These are phyloP conservation scores for Solanum etuberosum DNA, from an alignment of 257 asterid genomes.

Conservation along the genomic window DNA sequence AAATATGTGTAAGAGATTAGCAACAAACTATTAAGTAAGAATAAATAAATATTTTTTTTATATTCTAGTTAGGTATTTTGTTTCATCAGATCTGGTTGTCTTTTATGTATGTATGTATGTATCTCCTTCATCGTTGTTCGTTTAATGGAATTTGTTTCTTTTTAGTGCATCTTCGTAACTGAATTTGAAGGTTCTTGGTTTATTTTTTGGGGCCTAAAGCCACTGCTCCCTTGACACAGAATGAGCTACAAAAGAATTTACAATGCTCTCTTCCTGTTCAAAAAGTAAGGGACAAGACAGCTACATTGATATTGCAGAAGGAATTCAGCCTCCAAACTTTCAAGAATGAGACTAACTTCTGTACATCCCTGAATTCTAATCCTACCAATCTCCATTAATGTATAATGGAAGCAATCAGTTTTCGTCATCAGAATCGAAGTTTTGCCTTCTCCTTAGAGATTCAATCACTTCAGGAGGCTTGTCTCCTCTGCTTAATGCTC, in stretches of 20 bases:
- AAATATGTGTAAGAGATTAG: no score
- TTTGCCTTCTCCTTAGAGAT: constrained; percentile 65
- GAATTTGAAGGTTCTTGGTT: no score
- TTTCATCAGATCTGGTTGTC: no score
- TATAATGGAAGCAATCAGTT: constrained; percentile 10
- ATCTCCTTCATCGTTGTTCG: no score
- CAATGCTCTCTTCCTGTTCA: background rate
- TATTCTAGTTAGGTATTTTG: no score
- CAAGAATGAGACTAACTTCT: background rate
- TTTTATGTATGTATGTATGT: no score
- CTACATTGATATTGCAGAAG: background rate
- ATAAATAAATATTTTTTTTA: no score
- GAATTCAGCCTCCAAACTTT: background rate
- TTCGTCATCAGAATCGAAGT: constrained; percentile 70
- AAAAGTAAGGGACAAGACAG: background rate
- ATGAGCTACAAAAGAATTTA: background rate
- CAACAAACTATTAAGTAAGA: no score
- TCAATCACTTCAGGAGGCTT: constrained; percentile 48
- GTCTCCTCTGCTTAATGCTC: constrained; percentile 8
- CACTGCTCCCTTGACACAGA: no score
- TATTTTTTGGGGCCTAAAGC: no score
- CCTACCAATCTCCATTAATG: background rate
- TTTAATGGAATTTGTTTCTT: no score
- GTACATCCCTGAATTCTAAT: background rate
- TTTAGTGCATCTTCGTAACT: no score